These are phyloP conservation scores for Biscogniauxia marginata DNA, from an alignment of 2,329 filamentous ascomycete species.

Conservation along the genomic window DNA sequence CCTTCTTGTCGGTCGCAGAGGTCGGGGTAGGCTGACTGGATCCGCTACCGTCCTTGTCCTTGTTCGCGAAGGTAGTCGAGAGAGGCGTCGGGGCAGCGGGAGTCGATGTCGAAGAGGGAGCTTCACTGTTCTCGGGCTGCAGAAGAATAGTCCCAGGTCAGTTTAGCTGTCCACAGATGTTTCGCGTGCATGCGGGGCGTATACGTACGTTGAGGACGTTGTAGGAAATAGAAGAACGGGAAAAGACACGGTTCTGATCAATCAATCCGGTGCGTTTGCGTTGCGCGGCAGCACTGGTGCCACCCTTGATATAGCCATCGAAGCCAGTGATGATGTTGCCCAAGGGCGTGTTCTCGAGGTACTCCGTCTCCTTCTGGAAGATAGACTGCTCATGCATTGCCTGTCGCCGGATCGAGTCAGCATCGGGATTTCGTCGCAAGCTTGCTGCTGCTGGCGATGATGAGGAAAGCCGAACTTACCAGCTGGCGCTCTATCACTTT, in stretches of 20 bases:
- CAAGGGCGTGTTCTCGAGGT: constrained; percentile 83
- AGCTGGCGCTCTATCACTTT: constrained; percentile 28
- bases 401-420: constrained; percentile 36
- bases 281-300: constrained; percentile 59
- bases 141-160: neutral
- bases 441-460: no score
- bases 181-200: neutral
- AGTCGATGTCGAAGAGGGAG: constrained; percentile 43
- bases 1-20: constrained; percentile 46
- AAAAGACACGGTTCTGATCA: constrained; percentile 74
- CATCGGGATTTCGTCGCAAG: no score
- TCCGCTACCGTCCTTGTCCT: constrained; percentile 38
- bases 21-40: constrained; percentile 57
- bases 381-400: constrained; percentile 75
- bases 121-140: constrained; percentile 42
- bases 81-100: constrained; percentile 54
- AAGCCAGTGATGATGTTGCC: constrained; percentile 98
- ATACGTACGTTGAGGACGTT: constrained; percentile 42
- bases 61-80: constrained; percentile 48
- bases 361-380: constrained; percentile 76
- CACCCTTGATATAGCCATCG: constrained; percentile 96
- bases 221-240: constrained; percentile 62
- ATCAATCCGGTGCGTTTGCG: constrained; percentile 63
- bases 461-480: constrained; percentile 15
- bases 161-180: neutral